phyloP scores from a whole-genome alignment of 257 asterid genomes.

The Ophiorrhiza pumila region DNA sequence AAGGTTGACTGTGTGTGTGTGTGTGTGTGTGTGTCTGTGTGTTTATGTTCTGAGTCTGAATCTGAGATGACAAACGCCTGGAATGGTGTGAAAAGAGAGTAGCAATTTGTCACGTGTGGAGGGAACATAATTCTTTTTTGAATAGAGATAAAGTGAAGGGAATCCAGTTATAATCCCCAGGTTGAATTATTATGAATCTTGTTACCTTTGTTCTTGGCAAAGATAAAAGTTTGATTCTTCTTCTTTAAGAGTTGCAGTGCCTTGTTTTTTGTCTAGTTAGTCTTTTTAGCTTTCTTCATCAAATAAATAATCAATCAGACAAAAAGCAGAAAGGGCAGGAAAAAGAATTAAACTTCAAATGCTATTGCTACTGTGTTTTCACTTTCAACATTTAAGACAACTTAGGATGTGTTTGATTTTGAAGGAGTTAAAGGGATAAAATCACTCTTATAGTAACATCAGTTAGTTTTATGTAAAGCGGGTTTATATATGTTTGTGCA shows the following conservation, averaged over 20 bases:
- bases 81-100: slow-evolving; percentile 21
- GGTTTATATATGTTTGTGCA: no score
- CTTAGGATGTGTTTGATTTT: not conserved
- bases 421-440: no score
- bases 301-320: not conserved
- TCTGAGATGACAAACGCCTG: slow-evolving; percentile 29
- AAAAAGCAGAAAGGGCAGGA: not conserved
- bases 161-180: slow-evolving; percentile 24
- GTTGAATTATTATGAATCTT: slow-evolving; percentile 19
- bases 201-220: slow-evolving; percentile 12
- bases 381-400: not conserved
- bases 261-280: not conserved
- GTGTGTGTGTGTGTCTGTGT: slow-evolving; percentile 2
- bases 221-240: slow-evolving; percentile 5
- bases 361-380: not conserved
- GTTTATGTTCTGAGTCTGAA: slow-evolving; percentile 14
- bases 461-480: no score
- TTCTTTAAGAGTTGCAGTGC: not conserved
- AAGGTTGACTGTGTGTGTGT: not conserved
- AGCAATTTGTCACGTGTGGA: slow-evolving; percentile 22
- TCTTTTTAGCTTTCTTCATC: not conserved
- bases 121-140: slow-evolving; percentile 26
- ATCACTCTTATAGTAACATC: no score
- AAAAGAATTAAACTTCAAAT: not conserved
- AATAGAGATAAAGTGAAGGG: slow-evolving; percentile 28